Conservation (phyloP, 2,329 filamentous ascomycete species). For the Trichoderma brevicompactum region DNA sequence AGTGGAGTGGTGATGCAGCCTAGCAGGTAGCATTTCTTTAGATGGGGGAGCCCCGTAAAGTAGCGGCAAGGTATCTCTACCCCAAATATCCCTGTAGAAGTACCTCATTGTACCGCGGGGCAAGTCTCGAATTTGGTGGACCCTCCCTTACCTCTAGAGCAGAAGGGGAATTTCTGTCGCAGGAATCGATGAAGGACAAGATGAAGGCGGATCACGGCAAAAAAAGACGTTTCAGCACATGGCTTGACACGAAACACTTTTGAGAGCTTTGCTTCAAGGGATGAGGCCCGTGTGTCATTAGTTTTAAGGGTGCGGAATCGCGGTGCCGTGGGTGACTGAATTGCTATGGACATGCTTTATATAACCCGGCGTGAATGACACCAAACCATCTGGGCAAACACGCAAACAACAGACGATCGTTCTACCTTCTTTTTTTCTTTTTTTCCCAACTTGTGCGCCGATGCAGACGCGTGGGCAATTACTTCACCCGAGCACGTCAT, state of each 20-base stretch:
- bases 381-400: conserved; percentile 3
- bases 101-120: conserved; percentile 23
- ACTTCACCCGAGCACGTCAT: conserved; percentile 18
- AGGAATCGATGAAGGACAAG: neutral
- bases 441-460: neutral
- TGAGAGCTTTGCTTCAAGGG: conserved; percentile 10
- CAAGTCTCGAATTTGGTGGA: conserved; percentile 1
- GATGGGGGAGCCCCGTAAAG: conserved; percentile 19
- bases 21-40: conserved; percentile 24
- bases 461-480: neutral
- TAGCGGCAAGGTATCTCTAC: conserved; percentile 18
- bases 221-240: conserved; percentile 18
- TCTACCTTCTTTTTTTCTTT: no score
- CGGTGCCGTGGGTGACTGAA: neutral
- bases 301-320: neutral
- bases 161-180: conserved; percentile 14
- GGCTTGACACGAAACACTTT: conserved; percentile 19
- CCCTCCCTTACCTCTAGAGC: conserved; percentile 12
- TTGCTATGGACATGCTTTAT: neutral
- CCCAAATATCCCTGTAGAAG: conserved; percentile 15
- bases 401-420: neutral
- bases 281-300: conserved; percentile 11
- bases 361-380: conserved; percentile 1
- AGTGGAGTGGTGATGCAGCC: conserved; percentile 26
- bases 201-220: neutral